These are phyloP conservation scores for Tricholoma matsutake DNA, from an alignment of 768 basidiomycete species.

Conservation along the genomic window DNA sequence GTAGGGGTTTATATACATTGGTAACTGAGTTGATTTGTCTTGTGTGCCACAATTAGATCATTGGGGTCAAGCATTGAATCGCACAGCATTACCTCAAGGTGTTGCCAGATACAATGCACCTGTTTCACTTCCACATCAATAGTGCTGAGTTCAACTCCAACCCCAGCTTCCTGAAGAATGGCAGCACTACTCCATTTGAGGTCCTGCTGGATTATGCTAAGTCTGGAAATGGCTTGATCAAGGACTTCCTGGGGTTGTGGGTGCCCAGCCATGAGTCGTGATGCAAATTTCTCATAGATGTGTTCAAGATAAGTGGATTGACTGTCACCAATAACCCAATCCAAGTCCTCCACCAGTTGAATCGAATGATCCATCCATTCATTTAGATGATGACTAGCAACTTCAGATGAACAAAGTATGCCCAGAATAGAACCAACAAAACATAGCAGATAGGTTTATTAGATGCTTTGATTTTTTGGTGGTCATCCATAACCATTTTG, in stretches of 20 bases:
- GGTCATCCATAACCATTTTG: too few species aligned
- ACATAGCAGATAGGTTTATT: too few species aligned
- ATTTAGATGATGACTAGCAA: not conserved
- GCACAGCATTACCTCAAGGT: not conserved
- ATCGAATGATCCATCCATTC: not conserved
- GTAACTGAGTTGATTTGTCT: not conserved
- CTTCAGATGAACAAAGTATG: not conserved
- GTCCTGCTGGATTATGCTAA: not conserved
- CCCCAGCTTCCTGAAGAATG: not conserved
- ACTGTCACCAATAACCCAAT: not conserved
- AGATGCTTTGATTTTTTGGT: too few species aligned
- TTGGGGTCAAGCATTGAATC: not conserved
- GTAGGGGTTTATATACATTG: not conserved
- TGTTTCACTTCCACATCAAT: not conserved
- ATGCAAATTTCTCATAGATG: not conserved
- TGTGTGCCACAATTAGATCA: not conserved
- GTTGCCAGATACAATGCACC: not conserved
- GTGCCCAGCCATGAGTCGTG: not conserved
- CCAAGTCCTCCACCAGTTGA: not conserved
- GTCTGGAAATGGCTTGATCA: not conserved
- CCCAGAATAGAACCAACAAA: too few species aligned
- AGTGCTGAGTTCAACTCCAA: not conserved
- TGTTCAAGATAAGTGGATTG: not conserved
- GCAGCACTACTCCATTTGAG: not conserved
- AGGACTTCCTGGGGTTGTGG: not conserved